These are phyloP conservation scores for Pezicula rhizophila DNA, from an alignment of 2,329 filamentous ascomycete species.

Conservation along the genomic window DNA sequence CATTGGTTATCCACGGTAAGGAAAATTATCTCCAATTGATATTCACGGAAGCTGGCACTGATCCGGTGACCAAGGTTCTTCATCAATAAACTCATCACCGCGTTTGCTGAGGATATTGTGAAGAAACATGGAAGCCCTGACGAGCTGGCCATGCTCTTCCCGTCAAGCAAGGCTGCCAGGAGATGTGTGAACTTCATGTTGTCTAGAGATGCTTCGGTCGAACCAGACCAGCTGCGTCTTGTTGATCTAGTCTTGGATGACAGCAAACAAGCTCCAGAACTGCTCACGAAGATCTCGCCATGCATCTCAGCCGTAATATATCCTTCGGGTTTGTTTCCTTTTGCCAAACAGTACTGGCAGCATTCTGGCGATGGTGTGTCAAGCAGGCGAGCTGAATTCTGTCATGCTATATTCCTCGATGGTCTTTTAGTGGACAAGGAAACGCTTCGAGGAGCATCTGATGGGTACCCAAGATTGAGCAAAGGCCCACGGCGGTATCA, in stretches of 20 bases:
- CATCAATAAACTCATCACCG: slow-evolving; percentile 75
- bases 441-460: slow-evolving; percentile 19
- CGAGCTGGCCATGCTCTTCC: slow-evolving; percentile 76
- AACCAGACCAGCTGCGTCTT: slow-evolving; percentile 43
- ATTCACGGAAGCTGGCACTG: slow-evolving; percentile 11
- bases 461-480: slow-evolving; percentile 19
- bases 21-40: background rate
- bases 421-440: slow-evolving; percentile 52
- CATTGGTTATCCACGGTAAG: slow-evolving; percentile 81
- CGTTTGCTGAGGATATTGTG: slow-evolving; percentile 64
- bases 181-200: slow-evolving; percentile 71
- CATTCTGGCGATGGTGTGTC: slow-evolving; percentile 91
- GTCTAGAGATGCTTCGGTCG: slow-evolving; percentile 47
- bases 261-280: slow-evolving; percentile 42
- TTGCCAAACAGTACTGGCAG: slow-evolving; percentile 96
- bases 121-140: slow-evolving; percentile 54
- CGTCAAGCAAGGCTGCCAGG: slow-evolving; percentile 61
- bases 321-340: slow-evolving; percentile 55
- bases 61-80: slow-evolving; percentile 62
- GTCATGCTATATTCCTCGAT: slow-evolving; percentile 66
- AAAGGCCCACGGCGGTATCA: slow-evolving; percentile 82
- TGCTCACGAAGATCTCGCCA: slow-evolving; percentile 50
- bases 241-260: slow-evolving; percentile 60
- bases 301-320: slow-evolving; percentile 67
- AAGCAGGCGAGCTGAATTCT: slow-evolving; percentile 87